A percentile compares a stretch with the other conserved stretches of the same genome.
Evolutionary conservation across 768 basidiomycete genomes (phyloP).

Genomic region (Tricholoma hemisulphureum): DNA sequence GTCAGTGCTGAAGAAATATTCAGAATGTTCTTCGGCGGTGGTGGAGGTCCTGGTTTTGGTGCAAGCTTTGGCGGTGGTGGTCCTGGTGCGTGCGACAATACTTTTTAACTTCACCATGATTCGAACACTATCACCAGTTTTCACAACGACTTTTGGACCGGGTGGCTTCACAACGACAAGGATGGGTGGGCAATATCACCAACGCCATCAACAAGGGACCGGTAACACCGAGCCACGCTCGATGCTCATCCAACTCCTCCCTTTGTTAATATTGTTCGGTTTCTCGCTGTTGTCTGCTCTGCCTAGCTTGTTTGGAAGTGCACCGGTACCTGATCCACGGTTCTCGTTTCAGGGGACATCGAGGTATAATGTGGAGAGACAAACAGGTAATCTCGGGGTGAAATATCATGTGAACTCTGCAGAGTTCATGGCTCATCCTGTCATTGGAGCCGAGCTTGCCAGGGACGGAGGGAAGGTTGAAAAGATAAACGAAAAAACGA

Average conservation of each 20-base stretch:
- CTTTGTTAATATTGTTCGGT: conserved; percentile 77
- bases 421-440: conserved; percentile 76
- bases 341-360: conserved; percentile 66
- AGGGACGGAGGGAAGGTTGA: conserved; percentile 39
- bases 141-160: conserved; percentile 76
- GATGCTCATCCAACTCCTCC: conserved; percentile 73
- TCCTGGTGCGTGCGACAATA: conserved; percentile 38
- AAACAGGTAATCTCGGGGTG: conserved; percentile 68
- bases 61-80: conserved; percentile 55
- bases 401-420: conserved; percentile 80
- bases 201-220: conserved; percentile 30
- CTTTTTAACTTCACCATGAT: neutral
- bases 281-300: conserved; percentile 83
- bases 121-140: conserved; percentile 43
- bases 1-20: conserved; percentile 92
- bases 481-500: conserved; percentile 21
- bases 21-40: conserved; percentile 97
- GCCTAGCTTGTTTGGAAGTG: conserved; percentile 68
- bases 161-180: conserved; percentile 79
- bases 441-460: conserved; percentile 70
- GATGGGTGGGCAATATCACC: conserved; percentile 43
- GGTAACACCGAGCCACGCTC: conserved; percentile 53
- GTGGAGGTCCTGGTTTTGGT: conserved; percentile 51
- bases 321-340: conserved; percentile 72
- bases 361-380: conserved; percentile 67